phyloP scores from a whole-genome alignment of 306 rosid genomes.

The Trifolium repens region DNA sequence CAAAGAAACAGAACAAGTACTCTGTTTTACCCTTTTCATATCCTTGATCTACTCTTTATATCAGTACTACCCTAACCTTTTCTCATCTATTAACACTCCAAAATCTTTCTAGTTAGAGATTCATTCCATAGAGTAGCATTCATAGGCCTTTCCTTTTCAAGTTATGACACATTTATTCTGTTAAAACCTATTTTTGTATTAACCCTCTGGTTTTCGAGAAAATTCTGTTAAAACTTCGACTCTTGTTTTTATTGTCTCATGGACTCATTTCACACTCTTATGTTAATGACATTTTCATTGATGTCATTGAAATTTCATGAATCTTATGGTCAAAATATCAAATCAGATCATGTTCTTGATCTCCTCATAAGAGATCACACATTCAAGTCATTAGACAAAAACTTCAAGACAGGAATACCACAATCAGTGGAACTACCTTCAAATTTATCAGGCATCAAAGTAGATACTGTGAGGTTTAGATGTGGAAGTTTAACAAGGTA shows the following conservation, averaged over 20 bases:
- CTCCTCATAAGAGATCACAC: constrained; percentile 84
- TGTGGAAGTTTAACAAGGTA: constrained; percentile 90
- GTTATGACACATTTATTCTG: no score
- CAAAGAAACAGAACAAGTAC: constrained; percentile 45
- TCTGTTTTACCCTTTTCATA: constrained; percentile 41
- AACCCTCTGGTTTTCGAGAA: no score
- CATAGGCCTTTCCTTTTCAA: not conserved
- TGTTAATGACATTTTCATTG: constrained; percentile 48
- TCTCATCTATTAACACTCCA: constrained; percentile 40
- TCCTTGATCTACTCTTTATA: constrained; percentile 44
- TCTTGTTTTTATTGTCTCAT: constrained; percentile 47
- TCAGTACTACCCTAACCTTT: constrained; percentile 39
- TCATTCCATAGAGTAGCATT: constrained; percentile 20
- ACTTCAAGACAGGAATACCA: constrained; percentile 62
- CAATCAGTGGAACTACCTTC: constrained; percentile 66
- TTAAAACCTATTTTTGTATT: no score
- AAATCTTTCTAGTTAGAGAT: not conserved
- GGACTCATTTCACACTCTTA: constrained; percentile 58
- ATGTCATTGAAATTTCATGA: constrained; percentile 43
- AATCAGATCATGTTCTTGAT: constrained; percentile 81
- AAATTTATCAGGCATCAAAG: constrained; percentile 75
- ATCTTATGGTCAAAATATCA: constrained; percentile 55
- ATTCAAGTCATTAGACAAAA: constrained; percentile 56
- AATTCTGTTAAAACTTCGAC: constrained; percentile 10
- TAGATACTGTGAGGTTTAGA: constrained; percentile 64